phyloP scores from a whole-genome alignment of 202 grass and related monocot species.

The Carex sylvatica region DNA sequence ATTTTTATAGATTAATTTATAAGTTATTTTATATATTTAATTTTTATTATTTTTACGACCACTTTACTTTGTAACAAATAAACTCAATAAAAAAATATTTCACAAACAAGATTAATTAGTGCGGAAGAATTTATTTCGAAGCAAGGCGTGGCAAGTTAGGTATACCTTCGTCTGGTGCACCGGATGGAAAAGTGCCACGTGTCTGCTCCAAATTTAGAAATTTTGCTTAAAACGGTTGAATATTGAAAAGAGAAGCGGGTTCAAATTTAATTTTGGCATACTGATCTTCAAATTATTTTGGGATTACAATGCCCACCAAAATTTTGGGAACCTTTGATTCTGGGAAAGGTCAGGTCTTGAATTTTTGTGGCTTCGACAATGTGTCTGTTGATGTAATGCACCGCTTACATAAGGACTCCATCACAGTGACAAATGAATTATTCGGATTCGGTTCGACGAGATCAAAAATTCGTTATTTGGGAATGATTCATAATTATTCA shows the following conservation, averaged over 20 bases:
- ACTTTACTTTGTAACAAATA: too few relatives aligned
- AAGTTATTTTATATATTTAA: too few relatives aligned
- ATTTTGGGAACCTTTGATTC: background rate
- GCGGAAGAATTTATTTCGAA: background rate
- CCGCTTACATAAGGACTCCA: too few relatives aligned
- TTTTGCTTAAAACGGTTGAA: background rate
- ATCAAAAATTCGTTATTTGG: too few relatives aligned
- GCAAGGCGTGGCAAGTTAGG: background rate
- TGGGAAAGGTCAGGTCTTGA: background rate
- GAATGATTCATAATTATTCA: too few relatives aligned
- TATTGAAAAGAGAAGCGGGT: background rate
- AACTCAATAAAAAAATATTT: background rate
- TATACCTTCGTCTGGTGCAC: background rate
- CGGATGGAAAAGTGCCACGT: background rate
- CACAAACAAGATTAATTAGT: background rate
- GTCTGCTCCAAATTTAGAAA: conserved; percentile 10
- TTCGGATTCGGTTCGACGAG: too few relatives aligned
- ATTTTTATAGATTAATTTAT: too few relatives aligned
- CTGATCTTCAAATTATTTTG: background rate
- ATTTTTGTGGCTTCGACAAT: background rate
- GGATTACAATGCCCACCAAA: background rate
- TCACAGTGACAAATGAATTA: too few relatives aligned
- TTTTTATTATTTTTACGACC: too few relatives aligned
- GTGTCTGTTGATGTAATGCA: background rate
- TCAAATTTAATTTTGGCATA: background rate